Evolutionary conservation across 306 rosid genomes (phyloP), one percentile per base, ranked within the genome.

Genomic region (Rosa chinensis): DNA sequence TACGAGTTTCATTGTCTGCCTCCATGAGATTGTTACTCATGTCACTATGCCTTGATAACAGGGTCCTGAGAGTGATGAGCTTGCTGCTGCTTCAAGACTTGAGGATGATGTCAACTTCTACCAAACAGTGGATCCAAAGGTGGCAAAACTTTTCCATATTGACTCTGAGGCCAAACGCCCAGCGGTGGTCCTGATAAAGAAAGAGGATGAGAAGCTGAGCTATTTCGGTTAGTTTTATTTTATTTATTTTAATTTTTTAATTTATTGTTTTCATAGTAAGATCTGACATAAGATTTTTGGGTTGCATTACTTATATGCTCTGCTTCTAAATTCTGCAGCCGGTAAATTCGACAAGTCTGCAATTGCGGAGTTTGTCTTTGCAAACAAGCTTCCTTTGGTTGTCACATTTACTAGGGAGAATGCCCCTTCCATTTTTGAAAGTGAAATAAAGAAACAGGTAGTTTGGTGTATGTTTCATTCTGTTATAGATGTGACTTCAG

Each of bases 1-100:
- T 20, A 68, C 0, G 4, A 42, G 3, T 23, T 5, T 5, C 43
- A 35, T 28, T 56, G 32, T 66, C 25, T 64, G 69, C 44, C 20
- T 73, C 5, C 18, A 14, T 21, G 42, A 40, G 32, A 62, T 9
- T 18, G 5, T 45, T 32, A 47, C 47, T 50, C 13, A 44, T 73
- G 8, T 78, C 47, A 64, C 75, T 72, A 55, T 70, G 68, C 45
- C 23, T 76, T 14, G 69, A 42, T 72, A 52, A 81, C 83, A 96
- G 99, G 99, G 97, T 64, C 77, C 93, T 63, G 98, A 93, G 84
- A 93, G 97, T 78, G 93, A 90, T 77, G 99, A 93, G 89, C 89
- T 96, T 77, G 92, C 94, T 70, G 89, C 99, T 44, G 97, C 99
- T 61, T 93, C 99, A 73, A 85, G 94, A 76, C 89, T 90, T 73